A percentile compares a stretch with the other conserved stretches of the same genome.
These are phyloP conservation scores for Plasmodium fragile DNA, from an alignment of 169 alveolate genomes.

Conservation along the genomic window DNA sequence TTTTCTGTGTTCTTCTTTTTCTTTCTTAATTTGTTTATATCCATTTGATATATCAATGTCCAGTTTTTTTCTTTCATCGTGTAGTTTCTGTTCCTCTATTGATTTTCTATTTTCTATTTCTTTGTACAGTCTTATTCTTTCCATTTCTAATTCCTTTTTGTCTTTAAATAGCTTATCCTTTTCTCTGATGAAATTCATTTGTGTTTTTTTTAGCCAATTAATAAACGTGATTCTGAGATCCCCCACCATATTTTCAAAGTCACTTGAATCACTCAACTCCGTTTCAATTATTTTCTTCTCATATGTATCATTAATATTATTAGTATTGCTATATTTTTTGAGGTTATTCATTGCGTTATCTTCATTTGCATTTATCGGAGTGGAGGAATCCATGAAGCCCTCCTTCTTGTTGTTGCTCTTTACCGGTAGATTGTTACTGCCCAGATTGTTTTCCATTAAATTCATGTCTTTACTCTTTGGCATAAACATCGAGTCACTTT, in stretches of 20 bases:
- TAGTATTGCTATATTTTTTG: slow-evolving; percentile 25
- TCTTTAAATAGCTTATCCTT: slow-evolving; percentile 77
- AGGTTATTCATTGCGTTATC: slow-evolving; percentile 34
- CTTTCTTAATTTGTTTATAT: slow-evolving; percentile 88
- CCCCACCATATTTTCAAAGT: slow-evolving; percentile 90
- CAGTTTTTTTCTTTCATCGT: slow-evolving; percentile 88
- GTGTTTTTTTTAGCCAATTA: slow-evolving; percentile 90
- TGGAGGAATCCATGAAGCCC: slow-evolving; percentile 25
- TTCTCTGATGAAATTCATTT: slow-evolving; percentile 80
- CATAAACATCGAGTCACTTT: slow-evolving; percentile 17
- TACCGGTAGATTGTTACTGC: background rate
- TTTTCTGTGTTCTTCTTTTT: slow-evolving; percentile 88
- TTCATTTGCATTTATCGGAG: slow-evolving; percentile 15
- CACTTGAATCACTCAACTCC: slow-evolving; percentile 80
- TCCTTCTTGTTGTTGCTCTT: slow-evolving; percentile 34
- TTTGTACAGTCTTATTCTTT: slow-evolving; percentile 74
- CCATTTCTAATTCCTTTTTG: slow-evolving; percentile 82
- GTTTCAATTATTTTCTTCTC: slow-evolving; percentile 73
- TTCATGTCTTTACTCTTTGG: slow-evolving; percentile 19
- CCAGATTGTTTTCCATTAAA: slow-evolving; percentile 7
- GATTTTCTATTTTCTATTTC: slow-evolving; percentile 73
- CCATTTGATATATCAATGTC: slow-evolving; percentile 86
- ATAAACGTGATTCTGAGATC: slow-evolving; percentile 89
- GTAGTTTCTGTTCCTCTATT: slow-evolving; percentile 46
- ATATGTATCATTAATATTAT: slow-evolving; percentile 66